Conservation (phyloP, 495 filamentous ascomycete genomes). For the Staphylotrichum tortipilum region DNA sequence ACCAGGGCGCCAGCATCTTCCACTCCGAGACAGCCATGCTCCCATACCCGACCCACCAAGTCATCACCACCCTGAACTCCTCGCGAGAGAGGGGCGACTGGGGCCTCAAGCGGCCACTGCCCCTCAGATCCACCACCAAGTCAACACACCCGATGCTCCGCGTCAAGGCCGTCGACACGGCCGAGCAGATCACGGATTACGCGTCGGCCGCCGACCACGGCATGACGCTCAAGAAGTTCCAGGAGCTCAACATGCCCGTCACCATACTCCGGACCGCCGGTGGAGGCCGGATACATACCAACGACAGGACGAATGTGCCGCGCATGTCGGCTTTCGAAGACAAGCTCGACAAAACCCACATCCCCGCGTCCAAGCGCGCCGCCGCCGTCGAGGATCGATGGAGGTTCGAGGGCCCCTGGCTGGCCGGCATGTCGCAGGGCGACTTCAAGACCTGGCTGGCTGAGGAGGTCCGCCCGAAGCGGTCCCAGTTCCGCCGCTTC, state of each 20-base stretch:
- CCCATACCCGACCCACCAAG: constrained; percentile 71
- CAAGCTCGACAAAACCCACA: constrained; percentile 40
- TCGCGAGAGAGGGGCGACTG: constrained; percentile 80
- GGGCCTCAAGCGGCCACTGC: constrained; percentile 85
- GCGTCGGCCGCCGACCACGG: constrained; percentile 74
- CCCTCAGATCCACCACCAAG: constrained; percentile 61
- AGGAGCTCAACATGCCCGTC: constrained; percentile 54
- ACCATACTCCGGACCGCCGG: constrained; percentile 35
- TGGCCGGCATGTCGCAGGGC: constrained; percentile 62
- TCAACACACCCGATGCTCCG: constrained; percentile 63
- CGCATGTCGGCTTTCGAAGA: constrained; percentile 52
- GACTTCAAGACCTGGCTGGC: constrained; percentile 60
- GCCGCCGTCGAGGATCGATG: constrained; percentile 43
- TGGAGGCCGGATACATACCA: constrained; percentile 8
- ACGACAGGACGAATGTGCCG: constrained; percentile 3
- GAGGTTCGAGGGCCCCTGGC: constrained; percentile 76
- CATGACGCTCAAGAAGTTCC: constrained; percentile 75
- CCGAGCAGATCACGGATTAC: constrained; percentile 89
- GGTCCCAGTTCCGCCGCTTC: constrained; percentile 53
- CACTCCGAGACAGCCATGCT: constrained; percentile 61
- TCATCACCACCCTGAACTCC: constrained; percentile 68
- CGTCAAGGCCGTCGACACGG: constrained; percentile 68
- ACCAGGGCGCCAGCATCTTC: constrained; percentile 28
- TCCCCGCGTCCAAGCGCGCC: constrained; percentile 21
- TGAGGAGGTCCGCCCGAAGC: constrained; percentile 52